Percentiles rank a stretch among this genome's conserved stretches.
phyloP scores from a whole-genome alignment of 2,329 filamentous ascomycete species.

The Neodidymelliopsis sp. region DNA sequence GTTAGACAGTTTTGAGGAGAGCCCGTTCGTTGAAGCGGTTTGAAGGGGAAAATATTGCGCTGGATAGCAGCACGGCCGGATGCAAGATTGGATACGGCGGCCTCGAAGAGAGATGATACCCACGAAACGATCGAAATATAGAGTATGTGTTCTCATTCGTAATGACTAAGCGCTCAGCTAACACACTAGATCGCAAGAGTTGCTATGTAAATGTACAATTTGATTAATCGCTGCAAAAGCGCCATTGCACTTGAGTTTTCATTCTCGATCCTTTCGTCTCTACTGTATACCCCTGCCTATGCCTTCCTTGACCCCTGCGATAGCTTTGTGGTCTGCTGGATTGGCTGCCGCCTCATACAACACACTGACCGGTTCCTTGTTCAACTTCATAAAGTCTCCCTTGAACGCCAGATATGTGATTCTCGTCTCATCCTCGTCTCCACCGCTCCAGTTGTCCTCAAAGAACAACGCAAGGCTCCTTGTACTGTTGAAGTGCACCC shows the following conservation, averaged over 20 bases:
- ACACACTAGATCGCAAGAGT: slow-evolving; percentile 2
- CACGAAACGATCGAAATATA: slow-evolving; percentile 10
- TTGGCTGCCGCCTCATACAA: slow-evolving; percentile 95
- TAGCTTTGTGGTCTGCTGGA: slow-evolving; percentile 78
- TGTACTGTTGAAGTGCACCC: slow-evolving; percentile 89
- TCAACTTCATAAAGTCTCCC: slow-evolving; percentile 90
- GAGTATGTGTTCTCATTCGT: slow-evolving; percentile 15
- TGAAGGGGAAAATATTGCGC: background rate
- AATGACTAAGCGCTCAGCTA: background rate
- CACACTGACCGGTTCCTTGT: slow-evolving; percentile 82
- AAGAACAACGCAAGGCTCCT: slow-evolving; percentile 85
- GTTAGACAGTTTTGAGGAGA: background rate
- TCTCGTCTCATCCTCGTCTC: slow-evolving; percentile 79
- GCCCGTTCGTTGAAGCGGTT: too few relatives aligned
- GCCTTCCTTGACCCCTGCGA: slow-evolving; percentile 49
- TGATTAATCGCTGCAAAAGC: background rate
- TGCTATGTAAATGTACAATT: background rate
- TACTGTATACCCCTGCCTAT: slow-evolving; percentile 47
- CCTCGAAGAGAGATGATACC: slow-evolving; percentile 16
- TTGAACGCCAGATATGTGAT: slow-evolving; percentile 90
- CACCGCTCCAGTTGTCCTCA: slow-evolving; percentile 82
- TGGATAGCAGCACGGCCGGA: background rate
- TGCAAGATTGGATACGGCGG: slow-evolving; percentile 1
- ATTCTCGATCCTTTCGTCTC: background rate
- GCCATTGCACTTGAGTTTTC: background rate